phyloP scores from a whole-genome alignment of 2,329 filamentous ascomycete species.

The Aspergillus quadricinctus region DNA sequence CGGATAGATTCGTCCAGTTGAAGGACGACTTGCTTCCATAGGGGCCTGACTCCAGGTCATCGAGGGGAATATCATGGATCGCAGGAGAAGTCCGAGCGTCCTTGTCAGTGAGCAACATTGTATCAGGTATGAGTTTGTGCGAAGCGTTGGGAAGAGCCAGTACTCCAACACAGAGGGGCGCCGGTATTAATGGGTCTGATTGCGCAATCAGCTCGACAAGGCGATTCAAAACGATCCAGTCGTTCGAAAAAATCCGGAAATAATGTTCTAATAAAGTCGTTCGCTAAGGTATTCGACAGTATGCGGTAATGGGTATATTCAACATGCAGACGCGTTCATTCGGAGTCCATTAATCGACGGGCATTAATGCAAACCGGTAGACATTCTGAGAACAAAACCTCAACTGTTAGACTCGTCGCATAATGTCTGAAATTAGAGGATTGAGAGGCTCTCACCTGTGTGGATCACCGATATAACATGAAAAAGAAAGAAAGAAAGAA shows the following conservation, averaged over 20 bases:
- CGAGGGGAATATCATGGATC: slow-evolving; percentile 24
- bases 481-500: neutral
- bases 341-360: neutral
- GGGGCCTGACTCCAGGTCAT: slow-evolving; percentile 25
- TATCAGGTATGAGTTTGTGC: neutral
- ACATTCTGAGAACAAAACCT: neutral
- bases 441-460: neutral
- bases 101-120: slow-evolving; percentile 15
- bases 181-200: neutral
- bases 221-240: neutral
- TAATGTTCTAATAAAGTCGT: neutral
- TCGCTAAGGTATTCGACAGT: neutral
- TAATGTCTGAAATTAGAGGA: neutral
- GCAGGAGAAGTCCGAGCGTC: slow-evolving; percentile 17
- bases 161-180: too few species aligned
- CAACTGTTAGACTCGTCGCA: neutral
- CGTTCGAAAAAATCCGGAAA: neutral
- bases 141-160: neutral
- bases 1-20: slow-evolving; percentile 21
- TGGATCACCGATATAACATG: neutral
- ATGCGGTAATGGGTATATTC: neutral
- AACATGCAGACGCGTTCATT: neutral
- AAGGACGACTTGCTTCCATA: slow-evolving; percentile 1
- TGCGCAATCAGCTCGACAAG: neutral
- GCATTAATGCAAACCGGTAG: neutral